Percentiles rank a stretch among this genome's conserved stretches.
Evolutionary conservation across 345 rosid species (phyloP).

Genomic region (Salix brachista): DNA sequence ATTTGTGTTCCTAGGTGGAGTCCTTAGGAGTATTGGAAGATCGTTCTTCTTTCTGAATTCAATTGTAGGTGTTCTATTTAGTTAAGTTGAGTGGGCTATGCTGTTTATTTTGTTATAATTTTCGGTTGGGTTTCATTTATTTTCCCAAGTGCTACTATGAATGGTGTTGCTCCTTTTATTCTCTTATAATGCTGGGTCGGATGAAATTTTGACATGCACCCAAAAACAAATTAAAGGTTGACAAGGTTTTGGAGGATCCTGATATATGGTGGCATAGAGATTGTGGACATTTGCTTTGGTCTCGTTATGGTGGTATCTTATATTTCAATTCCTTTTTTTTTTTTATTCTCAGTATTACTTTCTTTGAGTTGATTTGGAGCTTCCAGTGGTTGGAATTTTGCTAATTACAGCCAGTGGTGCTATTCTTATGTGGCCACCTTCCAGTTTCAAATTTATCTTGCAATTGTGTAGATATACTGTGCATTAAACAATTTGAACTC

Average conservation of each 20-base stretch:
- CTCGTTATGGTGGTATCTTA: background rate
- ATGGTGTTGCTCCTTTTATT: background rate
- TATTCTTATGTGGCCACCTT: background rate
- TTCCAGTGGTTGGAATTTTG: background rate
- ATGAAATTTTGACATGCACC: background rate
- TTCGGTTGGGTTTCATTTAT: background rate
- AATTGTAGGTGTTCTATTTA: background rate
- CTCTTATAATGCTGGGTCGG: background rate
- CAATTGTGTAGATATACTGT: background rate
- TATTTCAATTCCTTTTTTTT: background rate
- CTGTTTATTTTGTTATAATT: background rate
- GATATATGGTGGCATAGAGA: background rate
- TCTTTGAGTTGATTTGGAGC: background rate
- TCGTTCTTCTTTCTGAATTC: background rate
- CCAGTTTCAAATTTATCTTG: background rate
- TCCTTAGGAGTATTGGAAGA: background rate
- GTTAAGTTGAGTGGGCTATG: background rate
- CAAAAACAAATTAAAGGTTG: background rate
- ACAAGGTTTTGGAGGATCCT: background rate
- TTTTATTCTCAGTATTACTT: background rate
- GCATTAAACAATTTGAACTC: background rate
- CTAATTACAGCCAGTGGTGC: background rate
- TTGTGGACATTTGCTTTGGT: background rate
- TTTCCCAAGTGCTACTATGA: background rate
- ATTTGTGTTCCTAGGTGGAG: background rate